These are phyloP conservation scores for Citrus cavaleriei DNA, from an alignment of 345 rosid genomes.

Conservation along the genomic window DNA sequence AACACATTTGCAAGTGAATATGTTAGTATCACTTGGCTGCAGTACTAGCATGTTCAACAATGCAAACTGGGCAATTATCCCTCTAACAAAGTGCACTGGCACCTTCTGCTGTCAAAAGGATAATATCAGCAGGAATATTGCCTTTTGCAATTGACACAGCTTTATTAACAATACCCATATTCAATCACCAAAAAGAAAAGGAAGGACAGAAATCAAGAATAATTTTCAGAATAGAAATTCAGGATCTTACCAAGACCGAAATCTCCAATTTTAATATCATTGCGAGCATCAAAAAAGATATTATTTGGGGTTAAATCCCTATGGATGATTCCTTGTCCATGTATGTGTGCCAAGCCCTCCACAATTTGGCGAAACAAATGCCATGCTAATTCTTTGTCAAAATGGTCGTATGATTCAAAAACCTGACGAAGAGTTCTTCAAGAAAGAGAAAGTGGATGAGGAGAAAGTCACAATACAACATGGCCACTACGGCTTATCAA, in stretches of 20 bases:
- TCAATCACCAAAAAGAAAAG: neutral
- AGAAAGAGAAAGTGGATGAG: neutral
- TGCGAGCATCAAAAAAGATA: constrained; percentile 93
- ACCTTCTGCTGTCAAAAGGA: neutral
- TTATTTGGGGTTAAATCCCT: constrained; percentile 92
- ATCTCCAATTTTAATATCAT: constrained; percentile 93
- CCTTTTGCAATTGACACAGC: neutral
- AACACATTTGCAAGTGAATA: neutral
- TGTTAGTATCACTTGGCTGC: neutral
- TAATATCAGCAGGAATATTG: neutral
- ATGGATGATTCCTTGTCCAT: constrained; percentile 97
- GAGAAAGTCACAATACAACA: constrained; percentile 14
- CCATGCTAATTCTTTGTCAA: constrained; percentile 83
- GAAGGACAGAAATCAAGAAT: neutral
- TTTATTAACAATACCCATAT: neutral
- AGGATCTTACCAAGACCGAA: constrained; percentile 83
- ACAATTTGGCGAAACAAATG: constrained; percentile 90
- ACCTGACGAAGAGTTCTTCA: constrained; percentile 83
- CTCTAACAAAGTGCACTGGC: neutral
- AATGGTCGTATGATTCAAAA: constrained; percentile 82
- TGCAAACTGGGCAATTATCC: neutral
- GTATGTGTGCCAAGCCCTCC: constrained; percentile 92
- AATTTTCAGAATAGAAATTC: constrained; percentile 17
- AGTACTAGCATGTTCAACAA: neutral
- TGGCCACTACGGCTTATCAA: neutral